These are phyloP conservation scores for Leavenworthia alabamica DNA, from an alignment of 345 rosid genomes.

Conservation along the genomic window DNA sequence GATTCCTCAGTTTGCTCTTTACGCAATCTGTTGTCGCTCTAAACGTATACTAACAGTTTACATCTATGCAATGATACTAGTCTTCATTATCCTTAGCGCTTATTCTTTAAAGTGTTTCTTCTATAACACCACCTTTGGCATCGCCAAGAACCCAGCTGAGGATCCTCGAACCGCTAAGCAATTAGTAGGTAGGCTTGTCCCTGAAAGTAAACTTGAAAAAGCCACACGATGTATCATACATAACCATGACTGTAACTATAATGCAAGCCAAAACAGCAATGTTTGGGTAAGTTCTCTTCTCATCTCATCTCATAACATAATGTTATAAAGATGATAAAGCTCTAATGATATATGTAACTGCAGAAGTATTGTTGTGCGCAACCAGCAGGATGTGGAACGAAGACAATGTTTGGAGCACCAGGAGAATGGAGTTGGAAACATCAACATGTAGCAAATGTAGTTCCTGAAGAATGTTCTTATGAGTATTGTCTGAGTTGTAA, in stretches of 20 bases:
- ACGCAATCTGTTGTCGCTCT: constrained; percentile 18
- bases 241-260: constrained; percentile 25
- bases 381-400: constrained; percentile 17
- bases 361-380: constrained; percentile 30
- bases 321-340: too few species aligned
- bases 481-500: constrained; percentile 18
- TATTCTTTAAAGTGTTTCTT: constrained; percentile 22
- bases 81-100: not conserved
- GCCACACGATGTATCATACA: constrained; percentile 15
- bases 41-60: constrained; percentile 14
- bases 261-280: constrained; percentile 26
- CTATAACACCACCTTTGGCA: constrained; percentile 17
- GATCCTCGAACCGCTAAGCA: constrained; percentile 14
- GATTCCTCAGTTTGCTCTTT: constrained; percentile 24
- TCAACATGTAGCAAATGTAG: constrained; percentile 9
- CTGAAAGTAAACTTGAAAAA: not conserved
- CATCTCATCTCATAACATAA: not conserved
- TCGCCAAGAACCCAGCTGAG: constrained; percentile 21
- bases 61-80: constrained; percentile 18
- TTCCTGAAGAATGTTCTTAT: constrained; percentile 26
- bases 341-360: not conserved
- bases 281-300: constrained; percentile 22
- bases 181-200: constrained; percentile 17
- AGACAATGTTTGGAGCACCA: constrained; percentile 14
- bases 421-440: constrained; percentile 32